Base-by-base conservation (phyloP, 1,284 basidiomycete genomes). In the Tylopilus sp. region DNA sequence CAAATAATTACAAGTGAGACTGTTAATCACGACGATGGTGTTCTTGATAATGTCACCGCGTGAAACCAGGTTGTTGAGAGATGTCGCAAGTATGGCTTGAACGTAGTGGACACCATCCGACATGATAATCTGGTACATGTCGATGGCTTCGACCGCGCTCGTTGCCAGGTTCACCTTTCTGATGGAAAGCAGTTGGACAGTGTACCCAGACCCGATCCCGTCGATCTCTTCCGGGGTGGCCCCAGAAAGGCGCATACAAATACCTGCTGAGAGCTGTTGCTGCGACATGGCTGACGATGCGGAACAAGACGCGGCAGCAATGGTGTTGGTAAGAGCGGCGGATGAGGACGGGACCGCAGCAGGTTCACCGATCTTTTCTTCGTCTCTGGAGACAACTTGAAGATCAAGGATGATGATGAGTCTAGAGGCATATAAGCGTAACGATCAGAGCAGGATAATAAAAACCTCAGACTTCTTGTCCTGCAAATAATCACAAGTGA, bases 11-110 rank as follows among this genome's bases (percentile, higher is more conserved):
- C 86, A 87, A 3, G 91, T 87, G 62, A 91, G 84, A 61, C 82
- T 85, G 49, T 85, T 83, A 36, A 97, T 71, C 44, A 81, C 76
- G 45, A 90, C 79, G 41, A 99, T 73, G 1, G 83, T 77, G 63
- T 92, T 77, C 64, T 88, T 91, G 42, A 74, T 70, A 41, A 99
- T 74, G 11, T 75, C 63, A n/a, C 84, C 80, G 1, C 81, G 75
- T 21, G 86, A 77, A 29, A 97, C 84, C 54, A 92, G 71, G 16
- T 77, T 61, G 61, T 97, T 97, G 45, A 95, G 78, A 66, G 94
- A 90, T 0, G 95, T 97, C 4, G 93, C 92, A 34, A 99, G 77
- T 96, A 99, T 98, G 28, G 90, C 86, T 68, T 96, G 94, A 45
- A 90, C 76, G 64, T 90, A 95, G 61, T 89, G 71, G 29, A 76